Evolutionary conservation across 179 eudicot species (phyloP), one percentile per base, ranked within the genome.

Genomic region (Beta lomatogona): DNA sequence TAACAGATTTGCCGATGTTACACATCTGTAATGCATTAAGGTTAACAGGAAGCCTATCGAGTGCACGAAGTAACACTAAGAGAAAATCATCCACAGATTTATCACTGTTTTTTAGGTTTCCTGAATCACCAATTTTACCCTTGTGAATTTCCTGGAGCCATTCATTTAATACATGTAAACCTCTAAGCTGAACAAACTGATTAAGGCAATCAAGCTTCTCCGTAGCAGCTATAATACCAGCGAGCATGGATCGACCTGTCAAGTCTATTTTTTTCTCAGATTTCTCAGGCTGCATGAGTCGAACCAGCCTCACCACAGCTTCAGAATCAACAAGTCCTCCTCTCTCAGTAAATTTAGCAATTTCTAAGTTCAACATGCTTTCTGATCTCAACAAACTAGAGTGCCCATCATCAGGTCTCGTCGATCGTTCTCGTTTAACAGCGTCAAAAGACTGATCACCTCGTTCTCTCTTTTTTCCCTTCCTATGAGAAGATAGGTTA

Each of bases 71-170:
- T 81, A 94, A 87, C 81, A 90, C 88, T 80, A 94, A 85, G 18
- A 95, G 91, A 72, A 94, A 92, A 66, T 92, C 97, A 53, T 94
- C 99, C 73, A 88, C 89, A 44, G 94, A 89, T 87, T 83, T 93
- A 76, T 93, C 99, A 83, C 87, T 80, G 9, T 90, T 92, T 82
- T 88, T 93, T 3, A 86, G 83, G 88, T 86, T 89, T 53, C 81
- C 83, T 22, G 86, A 89, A 81, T 91, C 94, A 69, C 90, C 88
- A 36, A 91, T 69, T 85, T 90, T 93, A 70, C 97, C 92, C 88
- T 89, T 95, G 77, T 93, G 94, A 64, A 88, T 85, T 83, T 95
- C 97, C 80, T 93, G 97, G n/a, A 95, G 93, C 99, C 99, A 95
- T 77, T 88, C 94, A 89, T 95, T 92, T 61, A 95, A 87, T 19